Base-by-base conservation (phyloP, 2,329 filamentous ascomycete genomes). In the Orbilia quercus region DNA sequence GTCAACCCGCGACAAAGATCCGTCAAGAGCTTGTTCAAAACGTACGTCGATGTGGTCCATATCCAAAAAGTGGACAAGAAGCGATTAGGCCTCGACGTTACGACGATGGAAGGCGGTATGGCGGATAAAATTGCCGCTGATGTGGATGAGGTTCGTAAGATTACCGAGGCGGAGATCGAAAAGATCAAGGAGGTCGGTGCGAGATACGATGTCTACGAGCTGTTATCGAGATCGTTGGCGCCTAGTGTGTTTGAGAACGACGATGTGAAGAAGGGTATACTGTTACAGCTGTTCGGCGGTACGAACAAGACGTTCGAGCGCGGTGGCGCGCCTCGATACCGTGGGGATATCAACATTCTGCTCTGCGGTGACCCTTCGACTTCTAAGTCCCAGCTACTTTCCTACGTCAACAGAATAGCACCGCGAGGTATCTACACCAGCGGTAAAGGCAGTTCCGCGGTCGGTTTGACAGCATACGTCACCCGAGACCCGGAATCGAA, bases 301-400 rank as follows among this genome's bases (percentile, higher is more conserved):
- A 96, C 95, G 34, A 99, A 99, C 84, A 99, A 99, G 83, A 91
- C 91, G 0, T 99, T 99, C 81, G 88, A 96, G 70, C 98, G 97
- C 81, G 95, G 95, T 64, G 95, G 93, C 67, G 96, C 91, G 79
- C 95, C 95, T 5, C 93, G 90, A 78, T 99, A 99, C 81, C 88
- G 95, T 83, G 95, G 95, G 75, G 95, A 99, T 81, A 97, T 99
- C 83, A 99, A 99, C 80, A 87, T 99, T 55, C 85, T 99, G 45
- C 89, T 99, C 36, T 99, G 95, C 78, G 95, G 95, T 84, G 95
- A 99, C 79, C 95, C 95, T 0, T 98, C 94, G 0, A 99, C 95
- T 0, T 86, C 95, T 40, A 99, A 99, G 81, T 99, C 95, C 9
- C 96, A 99, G 81, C 84, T 99, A 64, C 85, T 99, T 25, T 87